phyloP scores from a whole-genome alignment of 108 stramenopile species.

The Stephanodiscus triporus region DNA sequence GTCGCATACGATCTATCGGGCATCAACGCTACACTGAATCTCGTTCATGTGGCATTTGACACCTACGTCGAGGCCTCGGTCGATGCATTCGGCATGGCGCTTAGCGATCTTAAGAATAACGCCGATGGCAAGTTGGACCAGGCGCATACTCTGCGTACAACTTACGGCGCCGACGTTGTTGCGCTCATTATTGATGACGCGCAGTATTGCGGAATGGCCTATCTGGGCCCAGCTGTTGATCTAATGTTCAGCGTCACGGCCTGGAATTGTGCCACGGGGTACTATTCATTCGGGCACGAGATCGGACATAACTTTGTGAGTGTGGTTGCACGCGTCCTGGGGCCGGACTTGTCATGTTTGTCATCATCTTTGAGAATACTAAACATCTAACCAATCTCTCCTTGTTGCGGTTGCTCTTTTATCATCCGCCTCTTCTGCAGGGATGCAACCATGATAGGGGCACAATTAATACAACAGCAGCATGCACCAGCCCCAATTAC shows the following conservation, averaged over 20 bases:
- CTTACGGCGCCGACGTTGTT: constrained; percentile 22
- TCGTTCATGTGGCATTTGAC: constrained; percentile 14
- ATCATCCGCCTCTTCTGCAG: background rate
- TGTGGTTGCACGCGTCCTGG: background rate
- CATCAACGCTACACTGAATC: background rate
- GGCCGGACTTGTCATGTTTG: background rate
- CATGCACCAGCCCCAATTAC: background rate
- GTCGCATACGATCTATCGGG: constrained; percentile 11
- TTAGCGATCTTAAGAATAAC: background rate
- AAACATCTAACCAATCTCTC: too few species aligned
- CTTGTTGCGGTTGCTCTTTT: background rate
- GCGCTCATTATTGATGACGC: constrained; percentile 8
- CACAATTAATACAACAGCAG: constrained; percentile 1
- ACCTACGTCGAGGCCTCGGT: constrained; percentile 9
- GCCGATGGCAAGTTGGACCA: constrained; percentile 24
- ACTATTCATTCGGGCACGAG: constrained; percentile 26
- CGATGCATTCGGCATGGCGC: background rate
- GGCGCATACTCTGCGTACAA: constrained; percentile 3
- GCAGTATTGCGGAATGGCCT: background rate
- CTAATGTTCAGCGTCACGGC: constrained; percentile 13
- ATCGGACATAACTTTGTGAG: constrained; percentile 22
- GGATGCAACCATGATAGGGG: constrained; percentile 31
- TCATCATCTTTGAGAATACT: background rate
- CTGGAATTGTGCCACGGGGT: constrained; percentile 23
- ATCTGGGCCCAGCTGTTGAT: background rate